Evolutionary conservation across 129 eudicot genomes (phyloP), one percentile per base, ranked within the genome.

Genomic region (Sambucus nigra): DNA sequence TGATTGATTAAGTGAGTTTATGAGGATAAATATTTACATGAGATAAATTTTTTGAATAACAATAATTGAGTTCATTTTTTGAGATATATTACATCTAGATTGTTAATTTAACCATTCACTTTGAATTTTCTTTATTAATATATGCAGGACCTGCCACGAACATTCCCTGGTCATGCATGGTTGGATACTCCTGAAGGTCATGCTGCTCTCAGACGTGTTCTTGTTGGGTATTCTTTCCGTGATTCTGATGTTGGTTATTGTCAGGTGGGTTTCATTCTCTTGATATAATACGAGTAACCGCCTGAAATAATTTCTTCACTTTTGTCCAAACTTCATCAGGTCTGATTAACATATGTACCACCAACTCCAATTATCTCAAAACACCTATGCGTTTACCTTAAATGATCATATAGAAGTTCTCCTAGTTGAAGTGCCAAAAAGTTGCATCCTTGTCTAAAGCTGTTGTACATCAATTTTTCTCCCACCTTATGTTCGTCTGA

Each of bases 141-240:
- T 44, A 19, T 72, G 70, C 73, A 89, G 97, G 97, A 89, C 54
- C 67, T 89, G 14, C 93, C 95, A 2, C 75, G 97, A 59, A 89
- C 97, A 24, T 89, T 89, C 55, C 97, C 97, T 46, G 95, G 97
- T 50, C 97, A 89, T 65, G 88, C 97, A 42, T 89, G 97, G 97
- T 74, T 89, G 73, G 97, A 89, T 67, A 89, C 97, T 45, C 78
- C 84, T 6, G 97, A 81, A 70, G 97, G 97, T 26, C 97, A 89
- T 69, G 93, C 97, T 68, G 74, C 95, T 65, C 73, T 89, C 9
- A 82, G 97, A 59, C 97, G 97, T 6, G 95, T 89, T 66, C 97
- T 89, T 76, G 97, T 89, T 13, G 97, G 73, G 25, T 89, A 89
- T 76, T 84, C 97, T 32, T 89, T 89, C 52, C 93, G 97, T 31